Evolutionary conservation across 2,329 filamentous ascomycete genomes (phyloP), one percentile per base, ranked within the genome.

Genomic region (Phaeosphaeria sp.): DNA sequence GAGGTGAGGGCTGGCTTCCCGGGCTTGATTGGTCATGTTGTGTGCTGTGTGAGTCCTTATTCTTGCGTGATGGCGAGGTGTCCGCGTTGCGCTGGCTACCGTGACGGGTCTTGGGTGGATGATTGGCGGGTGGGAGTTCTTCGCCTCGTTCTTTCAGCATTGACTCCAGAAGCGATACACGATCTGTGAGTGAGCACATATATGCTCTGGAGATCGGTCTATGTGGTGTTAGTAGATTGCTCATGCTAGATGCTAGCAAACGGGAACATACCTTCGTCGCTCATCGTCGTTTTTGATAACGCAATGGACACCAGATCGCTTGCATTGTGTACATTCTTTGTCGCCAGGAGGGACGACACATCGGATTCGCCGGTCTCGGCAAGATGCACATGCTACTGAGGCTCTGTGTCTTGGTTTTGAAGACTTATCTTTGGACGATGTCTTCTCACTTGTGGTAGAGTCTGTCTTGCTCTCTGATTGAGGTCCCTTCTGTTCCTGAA

Each of bases 211-310:
- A 86, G 33, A 86, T 85, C 7, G 84, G 84, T 39, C 84, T 86
- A 45, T 27, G 51, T 33, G 53, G 39, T 11, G 61, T 66, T 52
- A 53, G 57, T 21, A 17, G 22, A 13, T 13, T 30, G 2, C n/a
- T 15, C 8, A 3, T 15, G n/a, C 40, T 17, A 7, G 20, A 18
- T 47, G 22, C 22, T 15, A 11, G 21, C 39, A n/a, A n/a, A n/a
- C n/a, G n/a, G n/a, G n/a, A n/a, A 73, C 79, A 42, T 67, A 84
- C 84, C 83, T 77, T 71, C 84, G 74, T 43, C 84, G 75, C 67
- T 86, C 84, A 68, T 86, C 84, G 58, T 86, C 84, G 61, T 86
- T 84, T 64, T 83, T 85, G 65, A 86, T 86, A 53, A 86, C 74
- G 61, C 84, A 86, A 47, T 81, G 77, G 11, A 80, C 78, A 17